A percentile compares a stretch with the other conserved stretches of the same genome.
phyloP scores from a whole-genome alignment of 805 yeast species.

The Wickerhamomyces bovis region DNA sequence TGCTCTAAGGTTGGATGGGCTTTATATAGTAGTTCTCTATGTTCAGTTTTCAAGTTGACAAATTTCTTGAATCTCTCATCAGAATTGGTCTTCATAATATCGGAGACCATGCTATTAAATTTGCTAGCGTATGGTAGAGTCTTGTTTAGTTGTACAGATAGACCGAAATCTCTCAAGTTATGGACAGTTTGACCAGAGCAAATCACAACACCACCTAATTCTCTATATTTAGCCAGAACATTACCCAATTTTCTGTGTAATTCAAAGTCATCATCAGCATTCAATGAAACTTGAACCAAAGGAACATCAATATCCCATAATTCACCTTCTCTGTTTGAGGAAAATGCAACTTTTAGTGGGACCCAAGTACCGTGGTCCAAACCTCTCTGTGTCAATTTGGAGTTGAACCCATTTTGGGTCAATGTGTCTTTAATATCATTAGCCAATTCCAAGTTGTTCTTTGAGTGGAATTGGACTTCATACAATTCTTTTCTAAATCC shows the following conservation, averaged over 20 bases:
- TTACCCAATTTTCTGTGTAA: slow-evolving; percentile 51
- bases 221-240: slow-evolving; percentile 44
- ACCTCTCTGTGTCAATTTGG: slow-evolving; percentile 50
- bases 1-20: slow-evolving; percentile 82
- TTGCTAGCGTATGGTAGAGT: slow-evolving; percentile 43
- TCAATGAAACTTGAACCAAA: slow-evolving; percentile 36
- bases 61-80: slow-evolving; percentile 31
- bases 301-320: slow-evolving; percentile 30
- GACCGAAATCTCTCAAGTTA: slow-evolving; percentile 53
- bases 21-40: slow-evolving; percentile 31
- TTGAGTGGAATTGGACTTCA: slow-evolving; percentile 52
- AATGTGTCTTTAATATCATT: slow-evolving; percentile 38
- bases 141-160: slow-evolving; percentile 17
- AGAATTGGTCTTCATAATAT: slow-evolving; percentile 28
- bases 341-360: slow-evolving; percentile 67
- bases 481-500: slow-evolving; percentile 68
- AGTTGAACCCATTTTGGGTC: slow-evolving; percentile 35
- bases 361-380: slow-evolving; percentile 85
- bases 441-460: slow-evolving; percentile 38
- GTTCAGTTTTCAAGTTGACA: slow-evolving; percentile 28
- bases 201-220: slow-evolving; percentile 46
- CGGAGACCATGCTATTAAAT: slow-evolving; percentile 43
- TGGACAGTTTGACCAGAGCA: slow-evolving; percentile 81
- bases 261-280: slow-evolving; percentile 32
- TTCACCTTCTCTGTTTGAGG: slow-evolving; percentile 26